Percentiles rank a stretch among this genome's conserved stretches.
Evolutionary conservation across 345 rosid species (phyloP).

Genomic region (Acer saccharum): DNA sequence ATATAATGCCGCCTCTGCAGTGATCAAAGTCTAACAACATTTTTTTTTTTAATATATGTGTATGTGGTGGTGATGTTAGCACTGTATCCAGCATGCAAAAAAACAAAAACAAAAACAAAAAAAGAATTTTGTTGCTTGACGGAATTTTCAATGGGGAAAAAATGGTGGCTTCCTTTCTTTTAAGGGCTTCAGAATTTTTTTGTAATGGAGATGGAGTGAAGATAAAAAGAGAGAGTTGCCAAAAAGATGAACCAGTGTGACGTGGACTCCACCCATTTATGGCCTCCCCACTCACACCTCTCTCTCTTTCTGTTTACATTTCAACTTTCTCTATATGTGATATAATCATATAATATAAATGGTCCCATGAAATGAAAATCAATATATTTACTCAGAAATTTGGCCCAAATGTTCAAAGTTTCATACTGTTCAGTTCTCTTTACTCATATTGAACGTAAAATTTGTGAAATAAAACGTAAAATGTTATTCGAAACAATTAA

Average conservation of each 20-base stretch:
- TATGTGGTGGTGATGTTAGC: slow-evolving; percentile 29
- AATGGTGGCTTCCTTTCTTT: slow-evolving; percentile 28
- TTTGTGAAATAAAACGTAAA: no score
- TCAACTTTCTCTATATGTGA: neutral
- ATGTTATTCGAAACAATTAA: no score
- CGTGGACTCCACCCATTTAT: slow-evolving; percentile 65
- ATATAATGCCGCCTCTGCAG: neutral
- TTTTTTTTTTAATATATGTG: no score
- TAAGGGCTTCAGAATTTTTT: slow-evolving; percentile 18
- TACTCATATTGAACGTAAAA: neutral
- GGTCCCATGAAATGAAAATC: neutral
- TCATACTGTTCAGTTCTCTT: neutral
- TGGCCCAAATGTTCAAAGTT: no score
- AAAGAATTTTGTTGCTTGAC: neutral
- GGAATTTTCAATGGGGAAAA: neutral
- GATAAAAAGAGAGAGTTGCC: slow-evolving; percentile 26
- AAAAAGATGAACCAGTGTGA: slow-evolving; percentile 30
- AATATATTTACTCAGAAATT: neutral
- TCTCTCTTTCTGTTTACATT: neutral
- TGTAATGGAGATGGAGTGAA: slow-evolving; percentile 62
- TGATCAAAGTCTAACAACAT: no score
- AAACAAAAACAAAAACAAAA: neutral
- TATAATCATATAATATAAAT: no score
- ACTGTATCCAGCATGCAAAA: slow-evolving; percentile 24
- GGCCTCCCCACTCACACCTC: slow-evolving; percentile 51